Evolutionary conservation across 31 red algal species (phyloP), one percentile per base, ranked within the genome.

Genomic region (Endocladia muricata): DNA sequence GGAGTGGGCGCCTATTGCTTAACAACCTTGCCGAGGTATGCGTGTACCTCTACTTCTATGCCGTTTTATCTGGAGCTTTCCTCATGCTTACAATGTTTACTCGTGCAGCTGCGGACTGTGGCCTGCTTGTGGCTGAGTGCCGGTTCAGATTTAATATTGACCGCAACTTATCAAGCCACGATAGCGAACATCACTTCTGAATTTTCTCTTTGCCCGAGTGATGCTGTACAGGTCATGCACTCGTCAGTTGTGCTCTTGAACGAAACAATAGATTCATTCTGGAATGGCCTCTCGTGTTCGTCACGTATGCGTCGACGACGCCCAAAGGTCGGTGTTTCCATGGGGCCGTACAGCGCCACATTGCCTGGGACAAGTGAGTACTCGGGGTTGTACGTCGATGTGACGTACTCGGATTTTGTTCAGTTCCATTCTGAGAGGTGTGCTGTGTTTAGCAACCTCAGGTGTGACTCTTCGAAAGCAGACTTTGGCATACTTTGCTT

Each of bases 101-200:
- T 17, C 22, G 25, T 5, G 1, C 25, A 83, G 79, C 39, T 83
- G 11, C 49, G 67, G 42, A 22, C 34, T 13, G 79, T 83, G 4
- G 64, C 79, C 22, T 55, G 65, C 31, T 37, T 61, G 40, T 83
- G 79, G 79, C 67, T 83, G 32, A 26, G 64, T 43, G 51, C 65
- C 55, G 79, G 79, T 34, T 25, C 79, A 48, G 79, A 83, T 61
- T 54, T 83, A 31, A 42, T 83, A 25, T 48, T 61, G 15, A 83
- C 79, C 25, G 79, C 65, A 25, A 83, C 79, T 17, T 83, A 83
- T 56, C 79, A 83, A 41, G 79, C 51, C 25, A 73, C 33, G 6
- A 54, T 41, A 22, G 38, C 72, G 23, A 8, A 30, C 2, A 36
- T 83, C 2, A 22, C 41, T 61, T 9, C 34, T 15, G 79, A 83